Evolutionary conservation across 225 moss, liverwort and hornwort genomes (phyloP).

Genomic region (Asterella californica): DNA sequence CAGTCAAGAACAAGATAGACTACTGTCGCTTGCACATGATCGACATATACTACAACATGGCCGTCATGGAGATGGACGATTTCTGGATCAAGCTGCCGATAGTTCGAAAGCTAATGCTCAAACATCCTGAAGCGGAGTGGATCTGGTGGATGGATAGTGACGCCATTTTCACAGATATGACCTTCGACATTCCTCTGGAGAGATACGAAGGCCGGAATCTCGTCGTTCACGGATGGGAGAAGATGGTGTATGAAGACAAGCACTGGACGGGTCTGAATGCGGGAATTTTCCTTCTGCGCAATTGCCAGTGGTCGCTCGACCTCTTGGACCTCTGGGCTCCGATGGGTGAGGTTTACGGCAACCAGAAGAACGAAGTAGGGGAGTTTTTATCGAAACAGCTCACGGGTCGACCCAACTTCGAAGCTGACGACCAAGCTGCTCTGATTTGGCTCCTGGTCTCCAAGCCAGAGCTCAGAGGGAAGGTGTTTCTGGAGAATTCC

Average conservation of each 20-base stretch:
- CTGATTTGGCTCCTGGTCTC: constrained; percentile 63
- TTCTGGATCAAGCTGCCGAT: constrained; percentile 51
- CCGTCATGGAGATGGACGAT: constrained; percentile 40
- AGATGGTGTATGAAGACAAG: constrained; percentile 28
- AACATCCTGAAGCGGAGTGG: constrained; percentile 52
- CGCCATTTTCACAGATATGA: constrained; percentile 50
- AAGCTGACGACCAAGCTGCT: constrained; percentile 65
- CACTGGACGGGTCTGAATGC: constrained; percentile 48
- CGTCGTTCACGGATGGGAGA: constrained; percentile 38
- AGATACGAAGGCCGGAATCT: constrained; percentile 41
- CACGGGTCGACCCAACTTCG: constrained; percentile 24
- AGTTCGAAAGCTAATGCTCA: constrained; percentile 39
- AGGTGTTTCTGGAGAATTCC: constrained; percentile 47
- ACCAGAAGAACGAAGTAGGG: constrained; percentile 20
- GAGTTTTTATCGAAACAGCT: constrained; percentile 21
- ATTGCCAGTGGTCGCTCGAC: constrained; percentile 85
- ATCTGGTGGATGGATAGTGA: constrained; percentile 53
- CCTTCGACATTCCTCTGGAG: constrained; percentile 43
- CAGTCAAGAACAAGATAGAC: constrained; percentile 51
- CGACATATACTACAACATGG: constrained; percentile 53
- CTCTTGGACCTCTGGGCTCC: constrained; percentile 72
- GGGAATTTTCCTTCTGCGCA: constrained; percentile 73
- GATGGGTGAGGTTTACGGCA: constrained; percentile 38
- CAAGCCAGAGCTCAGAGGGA: constrained; percentile 49
- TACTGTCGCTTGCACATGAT: constrained; percentile 47